These are phyloP conservation scores for Cadophora malorum DNA, from an alignment of 2,329 filamentous ascomycete genomes.

Conservation along the genomic window DNA sequence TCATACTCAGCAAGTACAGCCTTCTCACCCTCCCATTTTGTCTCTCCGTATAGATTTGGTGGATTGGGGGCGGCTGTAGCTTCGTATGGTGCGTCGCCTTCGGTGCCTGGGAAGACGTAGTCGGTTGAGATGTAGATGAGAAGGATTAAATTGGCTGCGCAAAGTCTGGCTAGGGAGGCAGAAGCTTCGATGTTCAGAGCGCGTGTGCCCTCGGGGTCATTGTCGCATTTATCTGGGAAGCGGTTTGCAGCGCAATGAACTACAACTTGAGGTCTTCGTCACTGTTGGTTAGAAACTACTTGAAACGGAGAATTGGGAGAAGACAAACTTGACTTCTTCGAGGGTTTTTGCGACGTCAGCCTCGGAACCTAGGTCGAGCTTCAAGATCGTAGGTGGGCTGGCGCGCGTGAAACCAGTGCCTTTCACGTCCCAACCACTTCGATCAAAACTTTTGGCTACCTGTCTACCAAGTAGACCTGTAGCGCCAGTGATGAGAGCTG, in stretches of 20 bases:
- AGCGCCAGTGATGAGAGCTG: constrained; percentile 80
- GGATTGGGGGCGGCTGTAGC: constrained; percentile 67
- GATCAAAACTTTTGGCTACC: constrained; percentile 73
- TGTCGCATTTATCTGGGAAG: constrained; percentile 84
- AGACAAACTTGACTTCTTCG: constrained; percentile 60
- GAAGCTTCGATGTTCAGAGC: constrained; percentile 79
- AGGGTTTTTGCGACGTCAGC: constrained; percentile 57
- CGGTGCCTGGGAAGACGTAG: constrained; percentile 76
- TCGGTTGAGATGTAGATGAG: constrained; percentile 84
- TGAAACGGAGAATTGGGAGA: constrained; percentile 18
- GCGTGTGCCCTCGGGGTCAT: constrained; percentile 76
- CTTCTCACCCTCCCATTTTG: constrained; percentile 73
- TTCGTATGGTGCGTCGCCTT: constrained; percentile 85
- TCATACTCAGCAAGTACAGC: constrained; percentile 70
- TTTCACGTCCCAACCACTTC: constrained; percentile 70
- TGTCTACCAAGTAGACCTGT: constrained; percentile 84
- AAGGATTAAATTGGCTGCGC: constrained; percentile 64
- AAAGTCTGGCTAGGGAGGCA: constrained; percentile 67
- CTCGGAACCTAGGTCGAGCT: constrained; percentile 44
- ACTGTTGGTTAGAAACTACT: constrained; percentile 30
- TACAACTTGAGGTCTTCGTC: constrained; percentile 72
- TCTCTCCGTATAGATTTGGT: constrained; percentile 80
- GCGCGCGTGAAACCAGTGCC: constrained; percentile 79
- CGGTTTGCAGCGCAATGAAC: constrained; percentile 89
- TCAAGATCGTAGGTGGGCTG: constrained; percentile 69